These are phyloP conservation scores for Helichrysum umbraculigerum DNA, from an alignment of 129 eudicot species.

Conservation along the genomic window DNA sequence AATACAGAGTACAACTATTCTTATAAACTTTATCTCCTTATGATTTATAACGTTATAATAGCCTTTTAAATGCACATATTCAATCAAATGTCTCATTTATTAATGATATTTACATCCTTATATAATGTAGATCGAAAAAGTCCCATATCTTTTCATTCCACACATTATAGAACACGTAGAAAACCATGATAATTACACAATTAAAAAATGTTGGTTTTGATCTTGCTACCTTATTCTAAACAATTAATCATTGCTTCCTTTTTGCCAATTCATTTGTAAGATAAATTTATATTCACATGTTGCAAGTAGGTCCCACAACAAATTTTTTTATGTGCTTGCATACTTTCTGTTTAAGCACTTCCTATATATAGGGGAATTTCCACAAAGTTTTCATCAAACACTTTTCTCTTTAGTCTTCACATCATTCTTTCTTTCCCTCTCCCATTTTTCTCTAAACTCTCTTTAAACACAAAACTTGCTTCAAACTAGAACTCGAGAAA, in stretches of 20 bases:
- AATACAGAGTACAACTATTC: too few relatives aligned
- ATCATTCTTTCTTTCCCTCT: slow-evolving; percentile 12
- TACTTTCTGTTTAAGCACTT: slow-evolving; percentile 25
- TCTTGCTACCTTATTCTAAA: slow-evolving; percentile 62
- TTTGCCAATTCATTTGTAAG: slow-evolving; percentile 23
- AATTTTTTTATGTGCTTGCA: slow-evolving; percentile 19
- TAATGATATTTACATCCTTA: too few relatives aligned
- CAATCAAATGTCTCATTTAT: too few relatives aligned
- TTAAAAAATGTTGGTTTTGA: slow-evolving; percentile 51
- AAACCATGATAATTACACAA: slow-evolving; percentile 14
- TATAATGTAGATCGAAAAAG: neutral
- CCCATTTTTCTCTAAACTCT: slow-evolving; percentile 1
- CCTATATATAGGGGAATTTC: slow-evolving; percentile 33
- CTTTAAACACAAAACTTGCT: slow-evolving; percentile 13
- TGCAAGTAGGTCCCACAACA: slow-evolving; percentile 33
- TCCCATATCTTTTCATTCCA: slow-evolving; percentile 3
- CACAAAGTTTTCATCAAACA: slow-evolving; percentile 41
- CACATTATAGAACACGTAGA: slow-evolving; percentile 5
- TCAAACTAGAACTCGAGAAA: slow-evolving; percentile 7
- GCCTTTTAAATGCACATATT: too few relatives aligned
- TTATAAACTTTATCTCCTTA: too few relatives aligned
- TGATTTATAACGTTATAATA: too few relatives aligned
- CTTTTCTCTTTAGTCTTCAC: slow-evolving; percentile 29
- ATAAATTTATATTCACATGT: slow-evolving; percentile 26
- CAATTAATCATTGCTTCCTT: slow-evolving; percentile 65